These are phyloP conservation scores for Nemania bipapillata DNA, from an alignment of 2,329 filamentous ascomycete genomes.

Conservation along the genomic window DNA sequence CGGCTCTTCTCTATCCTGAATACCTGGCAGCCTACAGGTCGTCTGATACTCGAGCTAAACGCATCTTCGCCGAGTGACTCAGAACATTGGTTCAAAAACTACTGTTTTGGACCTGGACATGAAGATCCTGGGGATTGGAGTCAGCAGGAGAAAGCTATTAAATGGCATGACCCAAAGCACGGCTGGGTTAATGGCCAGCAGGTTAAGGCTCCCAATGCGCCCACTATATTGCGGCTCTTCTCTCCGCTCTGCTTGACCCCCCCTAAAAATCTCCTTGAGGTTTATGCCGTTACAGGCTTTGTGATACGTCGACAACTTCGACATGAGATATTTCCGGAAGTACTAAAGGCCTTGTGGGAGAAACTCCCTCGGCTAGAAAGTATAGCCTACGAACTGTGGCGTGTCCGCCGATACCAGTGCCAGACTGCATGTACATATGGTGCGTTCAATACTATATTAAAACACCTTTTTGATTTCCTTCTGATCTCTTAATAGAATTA, in stretches of 20 bases:
- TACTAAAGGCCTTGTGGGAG: slow-evolving; percentile 40
- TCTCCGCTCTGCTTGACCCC: slow-evolving; percentile 19
- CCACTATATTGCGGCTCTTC: slow-evolving; percentile 47
- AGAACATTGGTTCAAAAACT: slow-evolving; percentile 52
- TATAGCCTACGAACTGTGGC: slow-evolving; percentile 52
- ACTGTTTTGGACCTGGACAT: slow-evolving; percentile 42
- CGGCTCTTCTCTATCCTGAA: slow-evolving; percentile 50
- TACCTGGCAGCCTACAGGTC: slow-evolving; percentile 44
- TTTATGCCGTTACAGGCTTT: slow-evolving; percentile 39
- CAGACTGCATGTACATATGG: slow-evolving; percentile 20
- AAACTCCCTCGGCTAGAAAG: slow-evolving; percentile 47
- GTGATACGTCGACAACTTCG: slow-evolving; percentile 52
- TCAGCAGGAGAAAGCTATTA: slow-evolving; percentile 28
- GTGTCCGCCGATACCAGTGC: slow-evolving; percentile 38
- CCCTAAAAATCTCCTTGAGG: slow-evolving; percentile 38
- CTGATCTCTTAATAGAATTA: slow-evolving; percentile 21
- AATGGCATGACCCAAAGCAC: slow-evolving; percentile 47
- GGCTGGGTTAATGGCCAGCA: slow-evolving; percentile 50
- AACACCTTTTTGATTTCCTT: slow-evolving; percentile 15
- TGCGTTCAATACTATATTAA: slow-evolving; percentile 21
- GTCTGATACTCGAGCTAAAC: slow-evolving; percentile 52
- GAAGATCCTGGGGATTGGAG: slow-evolving; percentile 30
- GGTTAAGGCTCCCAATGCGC: slow-evolving; percentile 39
- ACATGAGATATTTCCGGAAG: slow-evolving; percentile 38
- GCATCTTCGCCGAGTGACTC: slow-evolving; percentile 51